phyloP scores from a whole-genome alignment of 208 protist genomes.

The Crithidia bombi region DNA sequence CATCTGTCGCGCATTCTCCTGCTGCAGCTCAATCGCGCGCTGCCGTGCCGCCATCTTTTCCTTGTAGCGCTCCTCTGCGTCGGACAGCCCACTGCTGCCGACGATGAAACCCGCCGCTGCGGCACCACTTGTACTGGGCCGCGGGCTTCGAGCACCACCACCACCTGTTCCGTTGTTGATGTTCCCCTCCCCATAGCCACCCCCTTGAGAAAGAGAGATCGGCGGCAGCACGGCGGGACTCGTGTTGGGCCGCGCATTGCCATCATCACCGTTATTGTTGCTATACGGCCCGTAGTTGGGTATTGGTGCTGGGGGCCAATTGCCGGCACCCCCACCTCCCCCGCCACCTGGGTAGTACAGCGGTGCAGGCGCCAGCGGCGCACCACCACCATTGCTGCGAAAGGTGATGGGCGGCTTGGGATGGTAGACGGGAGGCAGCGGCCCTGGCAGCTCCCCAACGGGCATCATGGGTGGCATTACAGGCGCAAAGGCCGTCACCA shows the following conservation, averaged over 20 bases:
- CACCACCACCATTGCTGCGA: slow-evolving; percentile 15
- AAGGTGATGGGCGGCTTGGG: slow-evolving; percentile 52
- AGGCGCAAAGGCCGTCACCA: slow-evolving; percentile 28
- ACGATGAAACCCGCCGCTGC: slow-evolving; percentile 20
- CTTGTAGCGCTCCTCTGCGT: slow-evolving; percentile 26
- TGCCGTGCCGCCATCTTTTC: slow-evolving; percentile 44
- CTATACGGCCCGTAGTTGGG: slow-evolving; percentile 8
- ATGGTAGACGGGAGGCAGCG: slow-evolving; percentile 43
- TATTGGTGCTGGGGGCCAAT: slow-evolving; percentile 5
- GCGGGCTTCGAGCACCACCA: slow-evolving; percentile 11
- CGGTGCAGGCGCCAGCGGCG: background rate
- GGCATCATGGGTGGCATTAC: slow-evolving; percentile 35
- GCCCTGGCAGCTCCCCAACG: slow-evolving; percentile 32
- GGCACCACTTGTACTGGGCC: slow-evolving; percentile 16
- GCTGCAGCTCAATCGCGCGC: slow-evolving; percentile 70
- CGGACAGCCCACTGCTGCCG: slow-evolving; percentile 34
- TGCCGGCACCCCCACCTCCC: background rate
- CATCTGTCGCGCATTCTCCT: slow-evolving; percentile 73
- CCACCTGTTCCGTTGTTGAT: background rate
- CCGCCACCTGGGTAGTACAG: slow-evolving; percentile 12
- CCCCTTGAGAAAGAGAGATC: background rate
- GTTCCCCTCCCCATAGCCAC: background rate
- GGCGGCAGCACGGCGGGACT: slow-evolving; percentile 27
- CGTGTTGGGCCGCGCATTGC: slow-evolving; percentile 11
- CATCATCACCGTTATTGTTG: slow-evolving; percentile 15